These are phyloP conservation scores for Myxozyma sirexii DNA, from an alignment of 805 yeast species.

Conservation along the genomic window DNA sequence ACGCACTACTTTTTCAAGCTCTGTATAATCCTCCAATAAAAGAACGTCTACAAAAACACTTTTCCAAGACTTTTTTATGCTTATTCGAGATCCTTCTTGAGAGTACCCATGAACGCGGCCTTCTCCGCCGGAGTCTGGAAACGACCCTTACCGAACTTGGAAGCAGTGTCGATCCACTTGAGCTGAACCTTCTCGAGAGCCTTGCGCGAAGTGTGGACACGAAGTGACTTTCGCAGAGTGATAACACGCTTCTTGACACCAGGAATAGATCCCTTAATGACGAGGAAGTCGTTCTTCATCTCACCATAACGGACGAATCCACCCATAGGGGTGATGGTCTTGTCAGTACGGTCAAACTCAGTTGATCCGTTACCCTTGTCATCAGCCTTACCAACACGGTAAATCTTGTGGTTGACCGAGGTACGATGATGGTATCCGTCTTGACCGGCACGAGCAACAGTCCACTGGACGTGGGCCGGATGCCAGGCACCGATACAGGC, in stretches of 20 bases:
- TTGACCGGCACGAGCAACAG: conserved; percentile 99
- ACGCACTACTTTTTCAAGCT: conserved; percentile 12
- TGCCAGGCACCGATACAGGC: conserved; percentile 99
- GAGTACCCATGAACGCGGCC: conserved; percentile 99
- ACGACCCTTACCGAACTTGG: conserved; percentile 99
- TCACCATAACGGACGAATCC: conserved; percentile 99
- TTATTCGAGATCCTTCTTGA: conserved; percentile 56
- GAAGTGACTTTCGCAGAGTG: conserved; percentile 97
- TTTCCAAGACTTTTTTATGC: not conserved
- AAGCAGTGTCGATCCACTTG: conserved; percentile 99
- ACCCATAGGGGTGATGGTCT: conserved; percentile 99
- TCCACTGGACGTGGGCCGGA: conserved; percentile 99
- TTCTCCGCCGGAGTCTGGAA: conserved; percentile 99
- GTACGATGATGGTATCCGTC: conserved; percentile 99
- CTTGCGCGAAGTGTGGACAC: conserved; percentile 96
- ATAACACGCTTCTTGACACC: conserved; percentile 99
- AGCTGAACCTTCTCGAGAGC: conserved; percentile 95
- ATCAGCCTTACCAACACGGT: conserved; percentile 97
- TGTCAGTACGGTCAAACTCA: conserved; percentile 98
- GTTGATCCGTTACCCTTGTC: conserved; percentile 96
- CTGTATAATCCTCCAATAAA: conserved; percentile 10
- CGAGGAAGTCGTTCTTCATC: conserved; percentile 95
- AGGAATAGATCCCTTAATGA: conserved; percentile 98
- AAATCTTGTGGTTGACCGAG: conserved; percentile 99
- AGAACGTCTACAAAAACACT: conserved; percentile 9